Conservation (phyloP, 2,329 filamentous ascomycete species). For the Exophiala sp. region DNA sequence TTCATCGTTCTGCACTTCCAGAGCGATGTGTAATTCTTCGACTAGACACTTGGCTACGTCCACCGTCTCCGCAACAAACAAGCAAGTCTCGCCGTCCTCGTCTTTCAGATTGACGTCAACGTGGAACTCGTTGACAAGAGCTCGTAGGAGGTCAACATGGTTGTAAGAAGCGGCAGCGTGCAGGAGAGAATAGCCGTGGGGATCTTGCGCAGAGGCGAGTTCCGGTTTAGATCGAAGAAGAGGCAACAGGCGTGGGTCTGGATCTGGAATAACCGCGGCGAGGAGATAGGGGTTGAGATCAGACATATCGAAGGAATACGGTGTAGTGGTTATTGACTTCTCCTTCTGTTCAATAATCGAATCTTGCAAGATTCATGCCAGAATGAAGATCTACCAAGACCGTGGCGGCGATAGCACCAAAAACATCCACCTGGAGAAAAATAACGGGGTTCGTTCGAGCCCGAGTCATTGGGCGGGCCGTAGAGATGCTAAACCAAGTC, state of each 20-base stretch:
- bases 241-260: slow-evolving; percentile 61
- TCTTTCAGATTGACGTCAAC: slow-evolving; percentile 78
- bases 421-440: not conserved
- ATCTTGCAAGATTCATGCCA: too few species aligned
- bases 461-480: not conserved
- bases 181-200: slow-evolving; percentile 87
- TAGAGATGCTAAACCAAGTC: too few species aligned
- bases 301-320: slow-evolving; percentile 13
- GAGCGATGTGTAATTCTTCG: slow-evolving; percentile 71
- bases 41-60: slow-evolving; percentile 73
- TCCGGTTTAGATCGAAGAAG: slow-evolving; percentile 67
- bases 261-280: slow-evolving; percentile 64
- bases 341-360: not conserved
- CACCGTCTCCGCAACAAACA: slow-evolving; percentile 82
- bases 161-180: slow-evolving; percentile 92
- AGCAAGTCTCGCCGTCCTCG: slow-evolving; percentile 87
- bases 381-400: too few species aligned
- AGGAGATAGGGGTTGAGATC: slow-evolving; percentile 60
- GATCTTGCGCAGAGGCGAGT: slow-evolving; percentile 75
- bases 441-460: not conserved
- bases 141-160: slow-evolving; percentile 71
- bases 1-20: slow-evolving; percentile 60
- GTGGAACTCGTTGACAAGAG: slow-evolving; percentile 67
- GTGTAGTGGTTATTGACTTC: not conserved
- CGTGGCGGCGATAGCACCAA: not conserved